Base-by-base conservation (phyloP, 2,329 filamentous ascomycete species). In the Ilyonectria destructans region DNA sequence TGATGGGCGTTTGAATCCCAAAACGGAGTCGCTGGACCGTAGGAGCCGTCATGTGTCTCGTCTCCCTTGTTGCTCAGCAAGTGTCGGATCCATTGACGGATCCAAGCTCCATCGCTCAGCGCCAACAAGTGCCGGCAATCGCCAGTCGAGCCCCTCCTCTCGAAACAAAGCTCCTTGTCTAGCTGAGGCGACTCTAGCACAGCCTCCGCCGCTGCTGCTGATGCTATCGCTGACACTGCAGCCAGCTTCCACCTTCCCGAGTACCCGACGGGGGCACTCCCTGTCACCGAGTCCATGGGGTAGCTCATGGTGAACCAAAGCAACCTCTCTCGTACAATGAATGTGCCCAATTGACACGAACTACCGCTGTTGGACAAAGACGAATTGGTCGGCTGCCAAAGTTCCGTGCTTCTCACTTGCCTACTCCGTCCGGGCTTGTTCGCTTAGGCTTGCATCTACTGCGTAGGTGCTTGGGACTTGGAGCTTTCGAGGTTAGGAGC, bases 191-290 rank as follows among this genome's bases (percentile, higher is more conserved):
- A 48, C 46, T 49, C 58, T 29, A 65, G 72, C 72, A 76, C 74
- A 71, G 74, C 74, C 74, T 75, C 74, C 65, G 64, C 67, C 67
- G 60, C 63, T 62, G 65, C 31, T 69, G 74, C 69, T 75, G 72
- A 74, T 75, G 55, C 67, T 69, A 70, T 75, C 67, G 71, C 72
- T 73, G 74, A 75, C 62, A 57, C 65, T 75, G 66, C 70, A 69
- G 72, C 67, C 71, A 71, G 65, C 61, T 57, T 57, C 52, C 45
- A 69, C 69, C 62, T 49, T 71, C 51, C 58, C 51, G 65, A 72
- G 65, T 61, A 57, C 72, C 33, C 59, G 55, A 65, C 71, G 56
- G 54, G 70, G 74, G 69, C 56, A 48, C 19, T 67, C 72, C 74
- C 72, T 73, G 74, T 71, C 62, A 43, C 58, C 51, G 52, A 58